Conservation (phyloP, 75 land plant species). For the Azolla pinnata region DNA sequence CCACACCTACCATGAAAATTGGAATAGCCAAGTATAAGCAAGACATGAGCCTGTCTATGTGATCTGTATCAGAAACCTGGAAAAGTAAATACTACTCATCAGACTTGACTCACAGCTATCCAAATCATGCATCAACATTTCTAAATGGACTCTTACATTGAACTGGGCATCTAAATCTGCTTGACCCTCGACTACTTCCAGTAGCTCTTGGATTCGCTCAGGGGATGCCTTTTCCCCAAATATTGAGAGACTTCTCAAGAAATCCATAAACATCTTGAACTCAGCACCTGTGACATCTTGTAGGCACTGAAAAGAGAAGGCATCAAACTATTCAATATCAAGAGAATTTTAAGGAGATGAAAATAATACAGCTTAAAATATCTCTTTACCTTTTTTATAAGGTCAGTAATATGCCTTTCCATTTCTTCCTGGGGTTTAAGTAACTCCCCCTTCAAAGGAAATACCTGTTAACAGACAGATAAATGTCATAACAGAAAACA, state of each 20-base stretch:
- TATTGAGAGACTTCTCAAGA: slow-evolving; percentile 68
- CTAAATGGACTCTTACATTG: slow-evolving; percentile 33
- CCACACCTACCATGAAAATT: slow-evolving; percentile 67
- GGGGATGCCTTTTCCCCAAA: slow-evolving; percentile 81
- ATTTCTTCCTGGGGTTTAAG: slow-evolving; percentile 86
- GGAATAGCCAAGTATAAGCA: slow-evolving; percentile 90
- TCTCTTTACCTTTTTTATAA: slow-evolving; percentile 63
- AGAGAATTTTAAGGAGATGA: background rate
- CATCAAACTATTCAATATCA: background rate
- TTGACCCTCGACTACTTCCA: slow-evolving; percentile 90
- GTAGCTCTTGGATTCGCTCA: slow-evolving; percentile 80
- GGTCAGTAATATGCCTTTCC: slow-evolving; percentile 91
- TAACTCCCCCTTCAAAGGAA: slow-evolving; percentile 83
- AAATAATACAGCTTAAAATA: background rate
- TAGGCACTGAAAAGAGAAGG: slow-evolving; percentile 49
- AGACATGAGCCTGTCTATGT: slow-evolving; percentile 82
- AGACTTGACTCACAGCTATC: slow-evolving; percentile 2
- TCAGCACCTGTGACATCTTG: slow-evolving; percentile 98
- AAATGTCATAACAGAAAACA: background rate
- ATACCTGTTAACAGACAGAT: slow-evolving; percentile 40
- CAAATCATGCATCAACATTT: background rate
- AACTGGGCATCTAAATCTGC: slow-evolving; percentile 93
- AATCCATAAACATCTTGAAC: slow-evolving; percentile 97
- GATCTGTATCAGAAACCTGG: slow-evolving; percentile 85
- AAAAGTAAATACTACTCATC: background rate